Percentiles rank a stretch among this genome's conserved stretches.
Conservation (phyloP, 1,139 yeast genomes). For the Debaryomyces singareniensis region DNA sequence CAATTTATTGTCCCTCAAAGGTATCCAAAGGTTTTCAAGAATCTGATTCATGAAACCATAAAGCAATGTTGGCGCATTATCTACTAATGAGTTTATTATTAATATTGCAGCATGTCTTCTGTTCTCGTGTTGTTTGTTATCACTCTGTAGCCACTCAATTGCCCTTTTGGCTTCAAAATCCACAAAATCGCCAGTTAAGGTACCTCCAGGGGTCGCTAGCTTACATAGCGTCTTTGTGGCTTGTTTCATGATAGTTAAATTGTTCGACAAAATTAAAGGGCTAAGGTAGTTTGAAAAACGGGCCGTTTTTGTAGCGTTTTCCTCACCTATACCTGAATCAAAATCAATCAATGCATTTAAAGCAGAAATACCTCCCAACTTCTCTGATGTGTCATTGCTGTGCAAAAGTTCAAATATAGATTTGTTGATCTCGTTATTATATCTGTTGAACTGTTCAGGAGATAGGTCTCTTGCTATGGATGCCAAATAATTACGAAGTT, state of each 20-base stretch:
- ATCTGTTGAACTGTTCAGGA: constrained; percentile 71
- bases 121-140: constrained; percentile 68
- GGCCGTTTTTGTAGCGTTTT: constrained; percentile 83
- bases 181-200: constrained; percentile 85
- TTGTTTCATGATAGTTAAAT: constrained; percentile 74
- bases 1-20: constrained; percentile 71
- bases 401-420: constrained; percentile 81
- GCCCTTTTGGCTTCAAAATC: constrained; percentile 89
- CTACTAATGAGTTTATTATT: constrained; percentile 76
- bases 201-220: constrained; percentile 83
- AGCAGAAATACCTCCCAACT: constrained; percentile 88
- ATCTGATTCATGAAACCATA: constrained; percentile 75
- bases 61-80: constrained; percentile 79
- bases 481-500: constrained; percentile 59
- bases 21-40: constrained; percentile 81
- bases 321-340: constrained; percentile 60
- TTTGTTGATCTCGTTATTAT: constrained; percentile 82
- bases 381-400: constrained; percentile 63
- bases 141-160: constrained; percentile 81
- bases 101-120: constrained; percentile 89
- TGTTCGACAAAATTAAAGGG: constrained; percentile 74
- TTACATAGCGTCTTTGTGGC: constrained; percentile 87
- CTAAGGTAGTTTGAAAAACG: constrained; percentile 84
- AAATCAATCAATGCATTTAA: constrained; percentile 81
- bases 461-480: constrained; percentile 70